Percentiles rank a stretch among this genome's conserved stretches.
Evolutionary conservation across 371 early-diverging fungal genomes (phyloP).

Genomic region (Lichtheimia hyalospora): DNA sequence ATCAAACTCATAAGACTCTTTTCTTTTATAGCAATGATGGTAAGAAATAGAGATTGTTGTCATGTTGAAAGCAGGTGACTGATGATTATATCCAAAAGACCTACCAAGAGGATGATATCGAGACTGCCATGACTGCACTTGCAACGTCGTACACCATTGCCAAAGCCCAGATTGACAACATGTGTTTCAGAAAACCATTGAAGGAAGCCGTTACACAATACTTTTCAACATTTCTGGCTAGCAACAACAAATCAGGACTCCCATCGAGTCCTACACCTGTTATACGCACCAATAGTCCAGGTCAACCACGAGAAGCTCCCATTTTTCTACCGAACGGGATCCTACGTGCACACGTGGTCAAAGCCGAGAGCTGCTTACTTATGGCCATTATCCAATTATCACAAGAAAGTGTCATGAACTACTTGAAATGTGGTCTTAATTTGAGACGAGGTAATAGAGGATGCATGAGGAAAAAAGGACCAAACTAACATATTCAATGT

Average conservation of each 20-base stretch:
- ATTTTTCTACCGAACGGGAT: conserved; percentile 53
- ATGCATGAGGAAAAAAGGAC: neutral
- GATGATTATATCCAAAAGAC: conserved; percentile 30
- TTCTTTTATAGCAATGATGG: conserved; percentile 16
- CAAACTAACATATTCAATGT: neutral
- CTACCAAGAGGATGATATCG: conserved; percentile 31
- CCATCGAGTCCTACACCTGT: conserved; percentile 25
- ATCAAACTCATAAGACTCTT: neutral
- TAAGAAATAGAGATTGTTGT: neutral
- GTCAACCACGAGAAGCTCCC: conserved; percentile 16
- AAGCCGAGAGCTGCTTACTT: conserved; percentile 57
- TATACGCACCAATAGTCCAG: conserved; percentile 19
- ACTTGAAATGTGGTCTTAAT: conserved; percentile 61
- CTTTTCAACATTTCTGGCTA: conserved; percentile 24
- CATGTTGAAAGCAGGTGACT: too few relatives aligned
- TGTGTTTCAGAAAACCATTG: conserved; percentile 32
- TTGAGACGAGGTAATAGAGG: conserved; percentile 52
- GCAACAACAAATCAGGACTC: conserved; percentile 26
- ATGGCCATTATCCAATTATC: conserved; percentile 57
- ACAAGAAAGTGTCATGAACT: conserved; percentile 59
- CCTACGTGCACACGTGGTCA: conserved; percentile 57
- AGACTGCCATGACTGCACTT: conserved; percentile 36
- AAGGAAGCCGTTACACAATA: conserved; percentile 40
- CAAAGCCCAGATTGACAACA: conserved; percentile 40
- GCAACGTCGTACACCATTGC: conserved; percentile 42